phyloP scores from a whole-genome alignment of 805 yeast genomes.

The Myxozyma neglecta region DNA sequence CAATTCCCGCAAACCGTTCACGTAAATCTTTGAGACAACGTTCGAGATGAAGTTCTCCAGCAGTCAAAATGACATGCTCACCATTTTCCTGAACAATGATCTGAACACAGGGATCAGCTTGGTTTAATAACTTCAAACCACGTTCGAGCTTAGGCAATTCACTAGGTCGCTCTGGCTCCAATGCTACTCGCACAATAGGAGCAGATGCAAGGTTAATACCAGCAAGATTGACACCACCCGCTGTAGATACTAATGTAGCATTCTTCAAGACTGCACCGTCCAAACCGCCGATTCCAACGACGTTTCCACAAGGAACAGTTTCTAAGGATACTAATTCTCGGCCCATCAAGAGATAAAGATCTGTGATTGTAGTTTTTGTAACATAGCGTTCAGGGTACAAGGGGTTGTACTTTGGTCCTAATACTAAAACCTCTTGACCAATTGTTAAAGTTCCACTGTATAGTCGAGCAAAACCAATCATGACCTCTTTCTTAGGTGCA shows the following conservation, averaged over 20 bases:
- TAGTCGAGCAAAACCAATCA: conserved; percentile 85
- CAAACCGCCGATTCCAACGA: conserved; percentile 90
- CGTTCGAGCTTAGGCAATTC: conserved; percentile 71
- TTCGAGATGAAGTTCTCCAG: conserved; percentile 95
- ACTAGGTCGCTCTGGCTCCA: conserved; percentile 90
- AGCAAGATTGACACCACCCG: conserved; percentile 72
- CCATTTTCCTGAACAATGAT: conserved; percentile 85
- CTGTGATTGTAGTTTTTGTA: conserved; percentile 60
- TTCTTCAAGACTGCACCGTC: conserved; percentile 79
- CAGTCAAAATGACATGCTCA: conserved; percentile 89
- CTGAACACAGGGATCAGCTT: conserved; percentile 93
- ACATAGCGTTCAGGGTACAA: conserved; percentile 54
- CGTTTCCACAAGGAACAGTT: conserved; percentile 89
- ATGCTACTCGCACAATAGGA: conserved; percentile 93
- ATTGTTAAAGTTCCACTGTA: conserved; percentile 78
- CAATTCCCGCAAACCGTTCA: conserved; percentile 90
- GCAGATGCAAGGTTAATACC: conserved; percentile 63
- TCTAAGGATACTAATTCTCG: conserved; percentile 76
- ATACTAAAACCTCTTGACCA: conserved; percentile 72
- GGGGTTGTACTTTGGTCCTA: conserved; percentile 89
- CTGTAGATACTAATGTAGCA: conserved; percentile 72
- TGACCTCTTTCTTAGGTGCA: conserved; percentile 51
- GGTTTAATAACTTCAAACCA: conserved; percentile 75
- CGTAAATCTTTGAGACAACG: conserved; percentile 87
- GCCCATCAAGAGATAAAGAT: conserved; percentile 86